Base-by-base conservation (phyloP, 352 stramenopile species). In the Pythium rhizo-oryzae region DNA sequence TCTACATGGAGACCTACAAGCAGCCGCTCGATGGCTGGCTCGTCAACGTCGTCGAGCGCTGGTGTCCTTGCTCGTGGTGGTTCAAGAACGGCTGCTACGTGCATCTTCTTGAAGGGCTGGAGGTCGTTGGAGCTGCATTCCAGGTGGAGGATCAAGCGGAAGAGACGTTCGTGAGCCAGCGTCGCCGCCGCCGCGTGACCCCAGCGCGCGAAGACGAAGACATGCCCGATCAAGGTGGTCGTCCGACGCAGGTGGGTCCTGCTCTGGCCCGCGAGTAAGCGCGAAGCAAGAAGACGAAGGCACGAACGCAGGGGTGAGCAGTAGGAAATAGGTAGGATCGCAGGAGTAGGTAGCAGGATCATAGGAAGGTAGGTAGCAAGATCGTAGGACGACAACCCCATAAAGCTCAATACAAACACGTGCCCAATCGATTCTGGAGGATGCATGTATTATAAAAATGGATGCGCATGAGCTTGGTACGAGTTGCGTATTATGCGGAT, bases 51-150 rank as follows among this genome's bases (percentile, higher is more conserved):
- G 37, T 15, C 23, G 50, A 28, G 15, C 60, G 39, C 11, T 49
- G 25, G 4, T 60, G 50, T 19, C 50, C 49, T 25, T 67, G 60
- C 50, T 47, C 30, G 28, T 67, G 35, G 50, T 60, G 60, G 23
- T 67, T 67, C 60, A 67, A 67, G 51, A 44, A 53, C 60, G 60
- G 60, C 3, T 54, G 60, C 50, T 67, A 50, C 19, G 50, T 67
- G n/a, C 60, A 67, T 54, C 37, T 67, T 37, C 49, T 60, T 12
- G 60, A 60, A 60, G 50, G 30, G 1, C 15, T 60, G 7, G 25
- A 57, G 49, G 28, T 67, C 12, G 8, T 67, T 9, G 60, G 33
- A 4, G 39, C 23, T 23, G 24, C n/a, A 18, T 41, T 33, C 11
- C 12, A 44, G 0, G 23, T 9, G 16, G 59, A 35, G 16, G 15